phyloP scores from a whole-genome alignment of 1,284 basidiomycete genomes.

The Ceratobasidium sp. region DNA sequence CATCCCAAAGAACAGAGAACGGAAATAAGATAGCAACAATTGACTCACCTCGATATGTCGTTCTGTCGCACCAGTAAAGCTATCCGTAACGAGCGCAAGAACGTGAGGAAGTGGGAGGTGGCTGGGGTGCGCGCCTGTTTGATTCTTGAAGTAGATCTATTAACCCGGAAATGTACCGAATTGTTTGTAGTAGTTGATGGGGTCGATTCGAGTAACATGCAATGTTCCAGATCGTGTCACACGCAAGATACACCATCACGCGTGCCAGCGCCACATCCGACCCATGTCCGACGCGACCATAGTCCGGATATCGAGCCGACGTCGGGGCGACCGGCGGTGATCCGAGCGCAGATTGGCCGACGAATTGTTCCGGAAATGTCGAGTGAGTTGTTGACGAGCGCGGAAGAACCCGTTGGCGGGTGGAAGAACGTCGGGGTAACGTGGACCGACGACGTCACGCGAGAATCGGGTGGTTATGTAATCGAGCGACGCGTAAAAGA shows the following conservation, averaged over 20 bases:
- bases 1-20: conserved; percentile 37
- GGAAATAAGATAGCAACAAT: conserved; percentile 23
- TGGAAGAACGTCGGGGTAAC: conserved; percentile 2
- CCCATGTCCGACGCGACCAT: no score
- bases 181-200: background rate
- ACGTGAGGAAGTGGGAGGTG: conserved; percentile 84
- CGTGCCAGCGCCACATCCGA: no score
- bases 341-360: no score
- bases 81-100: conserved; percentile 86
- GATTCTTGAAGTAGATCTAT: conserved; percentile 97
- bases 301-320: no score
- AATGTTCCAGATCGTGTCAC: background rate
- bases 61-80: conserved; percentile 92
- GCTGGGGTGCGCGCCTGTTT: conserved; percentile 74
- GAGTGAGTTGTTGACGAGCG: no score
- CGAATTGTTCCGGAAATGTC: no score
- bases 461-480: conserved; percentile 1
- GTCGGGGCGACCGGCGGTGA: no score
- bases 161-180: no score
- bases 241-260: conserved; percentile 19
- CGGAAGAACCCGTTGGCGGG: background rate
- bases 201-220: background rate
- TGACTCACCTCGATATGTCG: conserved; percentile 86
- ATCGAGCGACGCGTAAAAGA: conserved; percentile 14
- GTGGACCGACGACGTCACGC: conserved; percentile 23